Evolutionary conservation across 345 rosid species (phyloP), one percentile per base, ranked within the genome.

Genomic region (Garcia nutans): DNA sequence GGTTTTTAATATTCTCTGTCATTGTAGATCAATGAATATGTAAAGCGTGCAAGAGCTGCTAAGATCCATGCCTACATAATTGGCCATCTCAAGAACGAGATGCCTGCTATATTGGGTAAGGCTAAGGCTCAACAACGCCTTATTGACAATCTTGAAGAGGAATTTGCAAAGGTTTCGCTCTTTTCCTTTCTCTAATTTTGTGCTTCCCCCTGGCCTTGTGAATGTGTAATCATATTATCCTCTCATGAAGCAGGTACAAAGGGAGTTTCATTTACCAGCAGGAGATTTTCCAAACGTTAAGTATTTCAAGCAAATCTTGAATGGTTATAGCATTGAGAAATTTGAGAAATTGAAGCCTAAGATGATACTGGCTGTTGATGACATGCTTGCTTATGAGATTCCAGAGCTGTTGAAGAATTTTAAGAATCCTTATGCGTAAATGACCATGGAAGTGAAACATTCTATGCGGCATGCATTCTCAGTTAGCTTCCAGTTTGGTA

Each of bases 31-130:
- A 95, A 93, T 20, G 99, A 95, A 82, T 95, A 93, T 81, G 96
- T 93, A 74, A 95, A 95, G 79, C 93, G 99, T 63, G 99, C 99
- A 37, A 88, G 98, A 87, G 99, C 98, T 52, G 97, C 94, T 26
- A 92, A 89, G 88, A 95, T 95, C 68, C 96, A 95, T 85, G 93
- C 99, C 11, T 88, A 88, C 81, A 93, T 95, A 62, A 90, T 95
- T 65, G 85, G 97, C 81, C 92, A 95, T 86, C 92, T 95, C 28
- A 91, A 84, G 82, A 91, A 91, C 78, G 97, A 95, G 86, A 95
- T 95, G 99, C 99, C 99, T n/a, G 79, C 92, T 23, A 85, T 95
- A 85, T 88, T 95, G 74, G 98, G 99, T 55, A 95, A 95, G 80
- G 96, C 94, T 5, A 93, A 95, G 84, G 71, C 98, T 75, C 99